phyloP scores from a whole-genome alignment of 441 rosid species.

The Mallotus repandus region DNA sequence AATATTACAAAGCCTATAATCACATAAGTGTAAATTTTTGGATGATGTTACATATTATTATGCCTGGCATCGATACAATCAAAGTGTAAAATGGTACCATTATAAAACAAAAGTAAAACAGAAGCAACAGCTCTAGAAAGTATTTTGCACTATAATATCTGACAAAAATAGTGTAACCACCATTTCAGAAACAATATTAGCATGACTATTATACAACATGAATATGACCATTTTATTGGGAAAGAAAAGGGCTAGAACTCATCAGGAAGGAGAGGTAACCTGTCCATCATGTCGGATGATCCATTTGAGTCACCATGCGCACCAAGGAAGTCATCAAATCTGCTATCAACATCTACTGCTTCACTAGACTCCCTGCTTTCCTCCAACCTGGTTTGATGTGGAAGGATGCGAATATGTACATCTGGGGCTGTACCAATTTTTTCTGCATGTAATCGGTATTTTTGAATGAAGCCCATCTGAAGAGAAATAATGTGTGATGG shows the following conservation, averaged over 20 bases:
- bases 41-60: background rate
- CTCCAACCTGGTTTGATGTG: conserved; percentile 34
- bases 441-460: conserved; percentile 61
- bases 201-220: background rate
- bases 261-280: conserved; percentile 76
- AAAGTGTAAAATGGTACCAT: background rate
- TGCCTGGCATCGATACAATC: background rate
- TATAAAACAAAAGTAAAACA: background rate
- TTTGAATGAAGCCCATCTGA: conserved; percentile 58
- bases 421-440: conserved; percentile 51
- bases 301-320: conserved; percentile 42
- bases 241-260: conserved; percentile 21
- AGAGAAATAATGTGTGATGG: conserved; percentile 49
- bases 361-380: conserved; percentile 28
- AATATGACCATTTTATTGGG: background rate
- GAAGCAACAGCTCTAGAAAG: too few species aligned
- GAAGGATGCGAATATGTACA: conserved; percentile 52
- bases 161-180: background rate
- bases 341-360: conserved; percentile 30
- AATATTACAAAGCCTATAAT: background rate
- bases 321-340: conserved; percentile 34
- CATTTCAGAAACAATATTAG: background rate
- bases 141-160: background rate
- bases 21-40: background rate
- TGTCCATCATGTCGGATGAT: conserved; percentile 36